These are phyloP conservation scores for Rhinocladiella similis DNA, from an alignment of 2,329 filamentous ascomycete species.

Conservation along the genomic window DNA sequence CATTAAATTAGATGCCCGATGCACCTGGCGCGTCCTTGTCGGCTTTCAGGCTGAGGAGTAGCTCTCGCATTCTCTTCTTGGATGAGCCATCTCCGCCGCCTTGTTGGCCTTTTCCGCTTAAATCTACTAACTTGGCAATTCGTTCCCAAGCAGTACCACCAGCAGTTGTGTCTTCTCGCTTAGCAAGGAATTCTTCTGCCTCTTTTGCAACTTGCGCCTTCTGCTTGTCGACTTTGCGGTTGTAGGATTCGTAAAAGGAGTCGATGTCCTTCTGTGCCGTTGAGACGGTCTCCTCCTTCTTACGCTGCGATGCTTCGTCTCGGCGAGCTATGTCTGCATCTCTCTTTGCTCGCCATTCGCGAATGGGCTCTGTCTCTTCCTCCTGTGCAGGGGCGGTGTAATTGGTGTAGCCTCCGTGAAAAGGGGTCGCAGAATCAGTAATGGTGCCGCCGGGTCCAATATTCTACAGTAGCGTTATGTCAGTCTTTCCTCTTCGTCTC, in stretches of 20 bases:
- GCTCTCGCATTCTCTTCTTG: constrained; percentile 93
- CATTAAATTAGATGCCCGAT: constrained; percentile 43
- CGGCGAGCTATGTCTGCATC: constrained; percentile 81
- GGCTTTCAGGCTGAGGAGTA: constrained; percentile 84
- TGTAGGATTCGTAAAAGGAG: constrained; percentile 99
- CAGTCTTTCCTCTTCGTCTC: neutral
- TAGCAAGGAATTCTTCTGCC: constrained; percentile 87
- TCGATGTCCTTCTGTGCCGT: constrained; percentile 94
- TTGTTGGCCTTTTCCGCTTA: constrained; percentile 83
- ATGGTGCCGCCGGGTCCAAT: constrained; percentile 77
- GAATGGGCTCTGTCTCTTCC: constrained; percentile 52
- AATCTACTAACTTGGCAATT: constrained; percentile 94
- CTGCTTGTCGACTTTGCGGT: constrained; percentile 93
- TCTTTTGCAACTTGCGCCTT: constrained; percentile 86
- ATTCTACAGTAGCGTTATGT: constrained; percentile 50
- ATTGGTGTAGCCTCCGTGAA: constrained; percentile 51
- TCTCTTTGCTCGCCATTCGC: constrained; percentile 87
- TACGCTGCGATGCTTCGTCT: constrained; percentile 76
- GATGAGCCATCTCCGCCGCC: constrained; percentile 87
- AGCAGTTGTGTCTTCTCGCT: constrained; percentile 86
- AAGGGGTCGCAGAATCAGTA: constrained; percentile 66
- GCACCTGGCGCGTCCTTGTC: constrained; percentile 79
- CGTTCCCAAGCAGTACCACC: constrained; percentile 98
- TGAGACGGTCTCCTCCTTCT: constrained; percentile 81
- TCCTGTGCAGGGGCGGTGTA: constrained; percentile 63